Evolutionary conservation across 805 yeast species (phyloP).

Genomic region (Schwanniomyces sp.): DNA sequence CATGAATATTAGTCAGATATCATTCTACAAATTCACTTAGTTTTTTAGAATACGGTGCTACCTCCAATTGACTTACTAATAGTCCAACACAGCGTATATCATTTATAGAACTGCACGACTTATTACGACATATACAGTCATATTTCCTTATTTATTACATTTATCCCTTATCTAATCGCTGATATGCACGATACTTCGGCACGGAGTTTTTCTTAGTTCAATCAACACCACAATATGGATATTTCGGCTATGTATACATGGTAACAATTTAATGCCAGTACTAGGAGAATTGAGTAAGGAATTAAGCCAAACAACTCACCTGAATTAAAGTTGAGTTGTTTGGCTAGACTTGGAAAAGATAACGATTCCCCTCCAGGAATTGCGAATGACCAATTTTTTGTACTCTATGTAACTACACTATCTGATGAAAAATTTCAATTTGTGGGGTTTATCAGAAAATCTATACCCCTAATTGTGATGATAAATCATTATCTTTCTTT

Average conservation of each 20-base stretch:
- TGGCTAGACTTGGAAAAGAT: neutral
- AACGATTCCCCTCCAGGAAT: neutral
- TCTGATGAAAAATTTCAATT: neutral
- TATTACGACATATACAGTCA: no score
- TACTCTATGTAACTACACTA: neutral
- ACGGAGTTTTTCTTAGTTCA: no score
- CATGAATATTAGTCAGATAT: no score
- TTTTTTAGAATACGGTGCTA: no score
- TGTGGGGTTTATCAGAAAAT: neutral
- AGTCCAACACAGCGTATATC: no score
- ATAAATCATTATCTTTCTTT: neutral
- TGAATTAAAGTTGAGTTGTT: neutral
- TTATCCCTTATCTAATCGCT: no score
- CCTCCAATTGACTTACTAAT: no score
- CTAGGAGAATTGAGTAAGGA: neutral
- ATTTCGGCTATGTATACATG: neutral
- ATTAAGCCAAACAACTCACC: neutral
- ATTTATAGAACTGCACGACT: no score
- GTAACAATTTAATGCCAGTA: neutral
- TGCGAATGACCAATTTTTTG: neutral
- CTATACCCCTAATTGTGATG: neutral
- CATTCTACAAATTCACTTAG: no score
- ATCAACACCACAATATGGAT: neutral
- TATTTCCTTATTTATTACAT: no score
- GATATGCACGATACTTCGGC: no score